Percentiles rank a stretch among this genome's conserved stretches.
These are phyloP conservation scores for Pholiota microspora DNA, from an alignment of 768 basidiomycete genomes.

Conservation along the genomic window DNA sequence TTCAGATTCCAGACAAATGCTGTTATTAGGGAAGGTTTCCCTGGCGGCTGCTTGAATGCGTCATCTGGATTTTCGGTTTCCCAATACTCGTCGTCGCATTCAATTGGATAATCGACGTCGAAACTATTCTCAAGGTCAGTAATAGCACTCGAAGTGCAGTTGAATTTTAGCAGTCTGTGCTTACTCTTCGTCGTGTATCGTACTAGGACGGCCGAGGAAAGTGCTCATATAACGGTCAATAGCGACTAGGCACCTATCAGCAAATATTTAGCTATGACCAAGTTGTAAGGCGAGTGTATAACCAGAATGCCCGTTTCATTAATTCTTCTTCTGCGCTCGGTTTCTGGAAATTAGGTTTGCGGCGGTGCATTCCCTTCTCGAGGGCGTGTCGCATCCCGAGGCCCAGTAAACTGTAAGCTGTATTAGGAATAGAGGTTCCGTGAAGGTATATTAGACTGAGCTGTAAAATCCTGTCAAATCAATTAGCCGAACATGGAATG, in stretches of 20 bases:
- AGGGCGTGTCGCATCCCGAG: constrained; percentile 58
- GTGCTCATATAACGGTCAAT: constrained; percentile 37
- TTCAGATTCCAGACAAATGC: constrained; percentile 54
- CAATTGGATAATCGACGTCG: constrained; percentile 63
- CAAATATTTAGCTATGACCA: not conserved
- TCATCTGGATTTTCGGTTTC: constrained; percentile 41
- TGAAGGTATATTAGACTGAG: constrained; percentile 32
- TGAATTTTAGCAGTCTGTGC: too few relatives aligned
- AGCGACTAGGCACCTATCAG: constrained; percentile 26
- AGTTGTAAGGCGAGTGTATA: not conserved
- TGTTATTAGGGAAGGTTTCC: constrained; percentile 51
- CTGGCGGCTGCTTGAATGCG: constrained; percentile 61
- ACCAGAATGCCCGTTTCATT: constrained; percentile 62
- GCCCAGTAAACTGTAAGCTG: constrained; percentile 54
- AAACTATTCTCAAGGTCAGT: constrained; percentile 37
- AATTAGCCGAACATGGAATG: constrained; percentile 22
- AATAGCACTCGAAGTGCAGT: not conserved
- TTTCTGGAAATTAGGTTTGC: constrained; percentile 30
- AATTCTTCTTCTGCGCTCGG: constrained; percentile 50
- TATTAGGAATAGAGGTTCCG: constrained; percentile 47
- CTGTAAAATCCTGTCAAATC: constrained; percentile 11
- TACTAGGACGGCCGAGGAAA: constrained; percentile 62
- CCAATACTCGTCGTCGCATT: constrained; percentile 51
- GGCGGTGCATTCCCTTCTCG: constrained; percentile 65
- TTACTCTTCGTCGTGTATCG: constrained; percentile 71